phyloP scores from a whole-genome alignment of 768 basidiomycete genomes.

The Rhizopogon vinicolor region DNA sequence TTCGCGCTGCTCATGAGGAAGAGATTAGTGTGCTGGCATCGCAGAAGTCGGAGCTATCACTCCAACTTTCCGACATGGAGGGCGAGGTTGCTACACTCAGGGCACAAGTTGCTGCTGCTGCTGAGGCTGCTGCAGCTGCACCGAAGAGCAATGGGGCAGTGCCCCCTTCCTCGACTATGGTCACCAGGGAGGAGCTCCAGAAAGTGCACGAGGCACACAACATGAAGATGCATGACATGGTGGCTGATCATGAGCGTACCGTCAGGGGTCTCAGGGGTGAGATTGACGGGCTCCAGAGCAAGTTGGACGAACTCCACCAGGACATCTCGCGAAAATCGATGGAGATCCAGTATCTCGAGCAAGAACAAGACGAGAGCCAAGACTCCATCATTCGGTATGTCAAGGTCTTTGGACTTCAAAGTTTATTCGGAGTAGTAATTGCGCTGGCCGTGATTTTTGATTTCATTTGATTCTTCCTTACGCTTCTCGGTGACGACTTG shows the following conservation, averaged over 20 bases:
- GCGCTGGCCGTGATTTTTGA: conserved; percentile 54
- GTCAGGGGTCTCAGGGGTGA: conserved; percentile 50
- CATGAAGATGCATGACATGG: conserved; percentile 69
- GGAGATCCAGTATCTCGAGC: conserved; percentile 79
- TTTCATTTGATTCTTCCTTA: conserved; percentile 32
- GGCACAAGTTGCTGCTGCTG: conserved; percentile 45
- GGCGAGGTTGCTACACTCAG: conserved; percentile 67
- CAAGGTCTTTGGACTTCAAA: conserved; percentile 53
- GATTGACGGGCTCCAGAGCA: conserved; percentile 46
- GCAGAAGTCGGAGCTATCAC: conserved; percentile 59
- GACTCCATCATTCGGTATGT: conserved; percentile 80
- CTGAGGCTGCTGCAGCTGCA: conserved; percentile 33
- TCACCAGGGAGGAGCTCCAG: conserved; percentile 75
- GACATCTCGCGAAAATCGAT: conserved; percentile 67
- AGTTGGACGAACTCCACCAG: conserved; percentile 50
- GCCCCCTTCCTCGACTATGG: conserved; percentile 32
- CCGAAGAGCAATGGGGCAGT: conserved; percentile 54
- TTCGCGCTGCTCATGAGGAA: conserved; percentile 54
- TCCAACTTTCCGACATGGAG: conserved; percentile 68
- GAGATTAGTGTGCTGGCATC: conserved; percentile 51
- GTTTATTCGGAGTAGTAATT: conserved; percentile 46
- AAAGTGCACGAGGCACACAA: conserved; percentile 82
- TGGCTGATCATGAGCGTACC: conserved; percentile 60
- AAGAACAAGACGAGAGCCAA: conserved; percentile 72
- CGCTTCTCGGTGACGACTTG: conserved; percentile 3